Base-by-base conservation (phyloP, 352 stramenopile genomes). In the Bremia lactucae region DNA sequence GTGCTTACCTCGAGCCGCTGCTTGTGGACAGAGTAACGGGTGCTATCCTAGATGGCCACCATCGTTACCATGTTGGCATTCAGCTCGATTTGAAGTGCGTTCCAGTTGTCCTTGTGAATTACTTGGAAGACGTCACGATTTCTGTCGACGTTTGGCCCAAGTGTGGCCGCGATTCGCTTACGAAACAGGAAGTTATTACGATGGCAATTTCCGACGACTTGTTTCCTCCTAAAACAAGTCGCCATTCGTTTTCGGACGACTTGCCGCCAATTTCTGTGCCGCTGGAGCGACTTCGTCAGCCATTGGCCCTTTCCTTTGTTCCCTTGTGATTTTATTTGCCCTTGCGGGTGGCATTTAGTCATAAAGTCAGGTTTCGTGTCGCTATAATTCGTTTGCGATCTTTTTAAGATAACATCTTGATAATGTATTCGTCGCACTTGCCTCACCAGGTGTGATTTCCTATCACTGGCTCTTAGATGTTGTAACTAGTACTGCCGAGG, bases 101-200 rank as follows among this genome's bases (percentile, higher is more conserved):
- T 23, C 80, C 80, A 0, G 74, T 83, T 18, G 80, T 92, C 41
- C 49, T 92, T 22, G 80, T 92, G 6, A 63, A 89, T 40, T 92
- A 92, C 46, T 34, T 92, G n/a, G 72, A 69, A 20, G 77, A 92
- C 37, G 77, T 87, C 2, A 67, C 68, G 15, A 88, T 92, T 39
- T 86, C 77, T 10, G 80, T 92, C 7, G 80, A 92, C 23, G 80
- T 92, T 5, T 92, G 80, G 80, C 80, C 80, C 1, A 76, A 87
- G 43, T 89, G 80, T 37, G 80, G 80, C 35, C 76, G 74, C 24
- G 80, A 92, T 49, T 71, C 53, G 22, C 66, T 92, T 15, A 85
- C 80, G 13, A 92, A 92, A 57, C 54, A 78, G 34, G 68, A 92
- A 35, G 80, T 92, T 40, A 82, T 92, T 36, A 65, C 66, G 3